Percentiles rank a stretch among this genome's conserved stretches.
phyloP scores from a whole-genome alignment of 208 protist genomes.

The Trichomonas gallinae region DNA sequence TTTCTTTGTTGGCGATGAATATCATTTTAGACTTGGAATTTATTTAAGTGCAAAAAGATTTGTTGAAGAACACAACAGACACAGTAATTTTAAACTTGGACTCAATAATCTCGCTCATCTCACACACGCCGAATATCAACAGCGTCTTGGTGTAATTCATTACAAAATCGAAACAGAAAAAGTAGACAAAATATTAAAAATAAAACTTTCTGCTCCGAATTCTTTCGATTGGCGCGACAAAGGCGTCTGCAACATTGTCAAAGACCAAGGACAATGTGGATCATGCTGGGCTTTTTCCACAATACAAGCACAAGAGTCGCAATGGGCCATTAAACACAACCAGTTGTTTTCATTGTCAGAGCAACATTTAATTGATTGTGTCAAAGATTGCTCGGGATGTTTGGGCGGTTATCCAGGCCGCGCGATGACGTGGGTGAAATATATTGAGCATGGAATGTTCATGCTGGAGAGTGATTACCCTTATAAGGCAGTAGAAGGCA shows the following conservation, averaged over 20 bases:
- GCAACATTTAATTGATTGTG: conserved; percentile 31
- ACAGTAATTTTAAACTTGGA: neutral
- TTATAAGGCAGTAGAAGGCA: neutral
- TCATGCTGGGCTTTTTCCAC: conserved; percentile 45
- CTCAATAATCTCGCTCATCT: neutral
- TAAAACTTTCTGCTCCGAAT: conserved; percentile 10
- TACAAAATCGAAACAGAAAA: neutral
- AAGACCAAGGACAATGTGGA: conserved; percentile 52
- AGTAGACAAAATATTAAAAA: neutral
- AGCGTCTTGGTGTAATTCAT: neutral
- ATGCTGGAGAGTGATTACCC: neutral
- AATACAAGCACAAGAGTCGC: neutral
- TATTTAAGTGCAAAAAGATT: neutral
- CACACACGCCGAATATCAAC: neutral
- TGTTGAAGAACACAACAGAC: neutral
- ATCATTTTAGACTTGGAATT: too few species aligned
- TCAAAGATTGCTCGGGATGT: neutral
- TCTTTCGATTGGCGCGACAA: conserved; percentile 47
- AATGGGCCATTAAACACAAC: neutral
- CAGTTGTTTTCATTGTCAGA: neutral
- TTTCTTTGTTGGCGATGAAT: too few species aligned
- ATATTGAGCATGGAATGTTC: neutral
- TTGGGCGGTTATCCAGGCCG: neutral
- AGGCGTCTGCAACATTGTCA: conserved; percentile 42
- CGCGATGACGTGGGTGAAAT: conserved; percentile 15